A percentile compares a stretch with the other conserved stretches of the same genome.
phyloP scores from a whole-genome alignment of 257 asterid genomes.

The Verbascum thapsus region DNA sequence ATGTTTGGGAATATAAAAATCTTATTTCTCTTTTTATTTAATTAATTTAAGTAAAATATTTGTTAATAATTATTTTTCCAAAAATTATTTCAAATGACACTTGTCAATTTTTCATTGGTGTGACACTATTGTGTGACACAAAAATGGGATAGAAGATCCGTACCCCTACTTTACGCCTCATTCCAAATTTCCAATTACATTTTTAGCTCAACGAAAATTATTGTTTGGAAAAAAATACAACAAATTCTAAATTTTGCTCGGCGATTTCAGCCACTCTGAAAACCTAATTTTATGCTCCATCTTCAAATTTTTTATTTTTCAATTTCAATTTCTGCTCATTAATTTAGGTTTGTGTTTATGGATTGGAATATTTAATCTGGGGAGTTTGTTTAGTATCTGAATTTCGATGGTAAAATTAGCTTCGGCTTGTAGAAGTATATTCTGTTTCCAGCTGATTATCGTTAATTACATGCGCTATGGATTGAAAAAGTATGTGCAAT shows the following conservation, averaged over 20 bases:
- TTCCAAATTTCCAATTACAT: no score
- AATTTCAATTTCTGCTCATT: background rate
- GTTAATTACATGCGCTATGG: conserved; percentile 9
- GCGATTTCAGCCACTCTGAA: no score
- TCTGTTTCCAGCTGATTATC: conserved; percentile 3
- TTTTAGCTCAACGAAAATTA: conserved; percentile 14
- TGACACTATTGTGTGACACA: no score
- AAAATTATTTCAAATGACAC: no score
- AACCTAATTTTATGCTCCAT: background rate
- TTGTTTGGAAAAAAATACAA: background rate
- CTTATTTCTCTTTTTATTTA: no score
- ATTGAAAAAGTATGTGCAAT: conserved; percentile 9
- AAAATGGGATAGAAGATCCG: no score
- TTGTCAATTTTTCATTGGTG: no score
- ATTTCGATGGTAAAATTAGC: conserved; percentile 15
- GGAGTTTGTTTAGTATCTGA: background rate
- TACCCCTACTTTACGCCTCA: no score
- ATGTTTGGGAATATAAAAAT: no score
- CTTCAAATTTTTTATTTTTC: background rate
- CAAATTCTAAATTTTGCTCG: background rate
- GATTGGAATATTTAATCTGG: conserved; percentile 3
- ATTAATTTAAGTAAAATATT: no score
- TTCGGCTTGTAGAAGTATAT: conserved; percentile 20
- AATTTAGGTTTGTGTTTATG: conserved; percentile 9
- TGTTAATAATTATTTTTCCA: no score